Conservation (phyloP, 1,284 basidiomycete species). For the Malassezia nana region DNA sequence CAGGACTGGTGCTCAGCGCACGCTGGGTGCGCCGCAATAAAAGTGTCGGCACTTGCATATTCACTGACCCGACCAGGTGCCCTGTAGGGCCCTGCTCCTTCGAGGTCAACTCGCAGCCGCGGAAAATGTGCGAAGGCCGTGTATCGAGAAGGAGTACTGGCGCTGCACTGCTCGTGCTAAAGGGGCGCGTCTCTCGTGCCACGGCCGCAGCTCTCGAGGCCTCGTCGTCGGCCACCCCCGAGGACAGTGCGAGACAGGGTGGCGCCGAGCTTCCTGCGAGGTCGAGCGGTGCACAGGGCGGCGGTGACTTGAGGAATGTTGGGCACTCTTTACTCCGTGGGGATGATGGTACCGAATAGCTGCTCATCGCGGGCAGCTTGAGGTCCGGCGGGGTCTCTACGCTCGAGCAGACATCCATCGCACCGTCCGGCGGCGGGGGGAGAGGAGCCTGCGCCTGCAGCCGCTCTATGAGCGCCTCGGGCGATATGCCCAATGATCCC, state of each 20-base stretch:
- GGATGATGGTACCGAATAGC: too few relatives aligned
- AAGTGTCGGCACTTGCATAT: conserved; percentile 13
- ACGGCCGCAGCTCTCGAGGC: too few relatives aligned
- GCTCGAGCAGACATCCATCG: not conserved
- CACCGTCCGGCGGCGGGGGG: not conserved
- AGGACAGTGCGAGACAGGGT: not conserved
- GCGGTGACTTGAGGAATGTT: not conserved
- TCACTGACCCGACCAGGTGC: conserved; percentile 11
- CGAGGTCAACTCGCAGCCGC: not conserved
- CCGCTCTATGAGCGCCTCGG: not conserved
- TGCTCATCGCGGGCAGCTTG: too few relatives aligned
- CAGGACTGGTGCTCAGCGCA: conserved; percentile 1
- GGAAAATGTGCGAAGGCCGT: conserved; percentile 8
- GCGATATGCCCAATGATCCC: not conserved
- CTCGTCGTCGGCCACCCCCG: too few relatives aligned
- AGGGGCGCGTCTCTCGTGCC: not conserved
- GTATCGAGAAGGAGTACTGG: conserved; percentile 16
- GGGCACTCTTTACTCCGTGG: too few relatives aligned
- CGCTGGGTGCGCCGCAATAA: conserved; percentile 14
- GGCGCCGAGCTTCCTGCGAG: not conserved
- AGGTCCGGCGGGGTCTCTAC: not conserved
- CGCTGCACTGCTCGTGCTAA: not conserved
- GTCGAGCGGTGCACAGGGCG: not conserved
- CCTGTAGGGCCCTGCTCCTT: not conserved
- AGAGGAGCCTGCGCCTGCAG: not conserved